Evolutionary conservation across 495 filamentous ascomycete species (phyloP).

Genomic region (Hyaloscypha hepaticicola): DNA sequence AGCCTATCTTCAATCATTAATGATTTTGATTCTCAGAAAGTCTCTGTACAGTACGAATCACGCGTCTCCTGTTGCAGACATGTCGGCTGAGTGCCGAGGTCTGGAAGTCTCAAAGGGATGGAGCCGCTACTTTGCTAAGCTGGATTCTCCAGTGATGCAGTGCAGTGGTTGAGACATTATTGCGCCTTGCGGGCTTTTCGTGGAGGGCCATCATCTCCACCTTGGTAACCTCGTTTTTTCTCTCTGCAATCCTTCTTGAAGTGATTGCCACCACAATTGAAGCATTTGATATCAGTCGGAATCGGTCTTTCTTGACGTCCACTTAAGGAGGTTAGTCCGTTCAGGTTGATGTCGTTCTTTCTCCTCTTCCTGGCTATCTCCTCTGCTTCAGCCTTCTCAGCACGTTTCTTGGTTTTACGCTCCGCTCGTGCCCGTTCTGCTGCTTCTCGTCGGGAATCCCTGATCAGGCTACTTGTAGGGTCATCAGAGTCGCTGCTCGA

Average conservation of each 20-base stretch:
- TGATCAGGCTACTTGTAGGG: slow-evolving; percentile 39
- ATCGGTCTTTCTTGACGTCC: slow-evolving; percentile 19
- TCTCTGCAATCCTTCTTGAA: slow-evolving; percentile 38
- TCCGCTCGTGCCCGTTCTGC: slow-evolving; percentile 32
- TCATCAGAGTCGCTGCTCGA: slow-evolving; percentile 37
- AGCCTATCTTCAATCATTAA: neutral
- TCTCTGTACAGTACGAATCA: neutral
- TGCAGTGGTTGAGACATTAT: neutral
- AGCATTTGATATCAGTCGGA: slow-evolving; percentile 33
- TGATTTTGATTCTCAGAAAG: neutral
- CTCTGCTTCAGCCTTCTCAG: slow-evolving; percentile 42
- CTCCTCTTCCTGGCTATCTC: slow-evolving; percentile 50
- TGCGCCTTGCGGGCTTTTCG: slow-evolving; percentile 16
- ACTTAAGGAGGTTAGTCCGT: slow-evolving; percentile 51
- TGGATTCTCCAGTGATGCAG: neutral
- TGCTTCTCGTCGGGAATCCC: slow-evolving; percentile 24
- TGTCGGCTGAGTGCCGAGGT: neutral
- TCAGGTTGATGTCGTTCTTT: slow-evolving; percentile 59
- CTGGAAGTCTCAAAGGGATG: neutral
- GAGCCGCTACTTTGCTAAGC: neutral
- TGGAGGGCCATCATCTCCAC: slow-evolving; percentile 22
- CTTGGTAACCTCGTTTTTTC: slow-evolving; percentile 13
- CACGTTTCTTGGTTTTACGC: slow-evolving; percentile 28
- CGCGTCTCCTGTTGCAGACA: neutral
- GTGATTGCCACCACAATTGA: slow-evolving; percentile 44